Conservation (phyloP, 495 filamentous ascomycete species). For the Podospora bellae-mahoneyi region DNA sequence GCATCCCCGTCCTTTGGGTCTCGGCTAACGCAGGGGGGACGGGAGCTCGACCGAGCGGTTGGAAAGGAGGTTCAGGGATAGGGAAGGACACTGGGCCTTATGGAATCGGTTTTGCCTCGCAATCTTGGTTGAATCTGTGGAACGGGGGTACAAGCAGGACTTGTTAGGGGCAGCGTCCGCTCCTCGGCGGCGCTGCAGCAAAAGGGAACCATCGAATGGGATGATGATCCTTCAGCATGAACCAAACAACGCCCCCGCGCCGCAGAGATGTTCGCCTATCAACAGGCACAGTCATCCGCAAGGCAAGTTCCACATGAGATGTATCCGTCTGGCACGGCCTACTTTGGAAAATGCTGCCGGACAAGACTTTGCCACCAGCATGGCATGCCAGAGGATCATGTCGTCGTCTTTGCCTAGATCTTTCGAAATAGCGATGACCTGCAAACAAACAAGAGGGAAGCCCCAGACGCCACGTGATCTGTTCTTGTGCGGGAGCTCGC, state of each 20-base stretch:
- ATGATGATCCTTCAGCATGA: neutral
- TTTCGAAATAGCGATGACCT: neutral
- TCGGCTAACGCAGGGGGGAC: constrained; percentile 1
- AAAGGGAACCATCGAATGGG: neutral
- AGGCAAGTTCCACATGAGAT: neutral
- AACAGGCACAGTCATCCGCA: neutral
- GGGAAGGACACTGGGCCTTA: neutral
- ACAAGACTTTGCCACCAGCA: neutral
- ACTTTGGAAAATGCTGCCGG: neutral
- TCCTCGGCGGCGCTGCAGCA: constrained; percentile 1
- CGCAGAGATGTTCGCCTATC: constrained; percentile 4
- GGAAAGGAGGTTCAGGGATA: constrained; percentile 1
- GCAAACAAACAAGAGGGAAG: neutral
- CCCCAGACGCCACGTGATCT: neutral
- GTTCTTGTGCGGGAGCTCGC: neutral
- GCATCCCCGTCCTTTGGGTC: neutral
- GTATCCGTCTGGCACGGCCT: neutral
- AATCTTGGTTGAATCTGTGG: neutral
- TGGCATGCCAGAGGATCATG: neutral
- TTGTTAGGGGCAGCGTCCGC: neutral
- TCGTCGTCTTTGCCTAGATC: neutral
- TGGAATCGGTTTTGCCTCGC: neutral
- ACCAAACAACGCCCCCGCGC: constrained; percentile 3
- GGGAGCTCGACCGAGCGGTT: neutral
- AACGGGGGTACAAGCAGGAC: neutral